A percentile compares a stretch with the other conserved stretches of the same genome.
Conservation (phyloP, 345 rosid species). For the Dimocarpus longan region DNA sequence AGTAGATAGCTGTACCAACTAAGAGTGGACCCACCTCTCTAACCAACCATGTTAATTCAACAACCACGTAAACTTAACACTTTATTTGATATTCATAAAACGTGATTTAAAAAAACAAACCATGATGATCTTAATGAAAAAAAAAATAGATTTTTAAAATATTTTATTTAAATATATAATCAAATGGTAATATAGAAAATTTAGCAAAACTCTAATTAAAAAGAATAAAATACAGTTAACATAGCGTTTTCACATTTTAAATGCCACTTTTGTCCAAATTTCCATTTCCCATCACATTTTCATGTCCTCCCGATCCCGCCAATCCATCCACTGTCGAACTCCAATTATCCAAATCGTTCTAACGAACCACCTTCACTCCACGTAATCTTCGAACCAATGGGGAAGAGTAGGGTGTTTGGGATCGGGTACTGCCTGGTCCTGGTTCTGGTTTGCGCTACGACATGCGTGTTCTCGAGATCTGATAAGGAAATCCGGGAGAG, state of each 20-base stretch:
- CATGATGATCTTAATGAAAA: no score
- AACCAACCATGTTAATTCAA: not conserved
- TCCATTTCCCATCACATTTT: not conserved
- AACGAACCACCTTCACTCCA: not conserved
- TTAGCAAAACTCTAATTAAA: no score
- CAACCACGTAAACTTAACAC: no score
- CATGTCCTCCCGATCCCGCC: conserved; percentile 1
- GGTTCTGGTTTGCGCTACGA: conserved; percentile 32
- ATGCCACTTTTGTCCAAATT: no score
- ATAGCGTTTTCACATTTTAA: not conserved
- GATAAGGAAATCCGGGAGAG: conserved; percentile 83
- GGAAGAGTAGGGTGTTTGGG: conserved; percentile 41
- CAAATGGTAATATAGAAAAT: no score
- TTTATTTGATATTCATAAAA: not conserved
- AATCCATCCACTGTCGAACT: not conserved
- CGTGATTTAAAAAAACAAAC: not conserved
- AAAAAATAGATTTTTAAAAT: no score
- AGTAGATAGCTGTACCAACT: not conserved
- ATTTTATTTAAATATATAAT: no score
- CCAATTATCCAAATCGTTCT: not conserved
- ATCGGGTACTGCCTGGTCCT: conserved; percentile 37
- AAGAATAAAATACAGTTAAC: not conserved
- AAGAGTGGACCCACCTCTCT: not conserved
- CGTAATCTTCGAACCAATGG: conserved; percentile 10
- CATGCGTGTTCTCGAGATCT: conserved; percentile 59